Evolutionary conservation across 305 asterid genomes (phyloP).

Genomic region (Plantago coronopus): DNA sequence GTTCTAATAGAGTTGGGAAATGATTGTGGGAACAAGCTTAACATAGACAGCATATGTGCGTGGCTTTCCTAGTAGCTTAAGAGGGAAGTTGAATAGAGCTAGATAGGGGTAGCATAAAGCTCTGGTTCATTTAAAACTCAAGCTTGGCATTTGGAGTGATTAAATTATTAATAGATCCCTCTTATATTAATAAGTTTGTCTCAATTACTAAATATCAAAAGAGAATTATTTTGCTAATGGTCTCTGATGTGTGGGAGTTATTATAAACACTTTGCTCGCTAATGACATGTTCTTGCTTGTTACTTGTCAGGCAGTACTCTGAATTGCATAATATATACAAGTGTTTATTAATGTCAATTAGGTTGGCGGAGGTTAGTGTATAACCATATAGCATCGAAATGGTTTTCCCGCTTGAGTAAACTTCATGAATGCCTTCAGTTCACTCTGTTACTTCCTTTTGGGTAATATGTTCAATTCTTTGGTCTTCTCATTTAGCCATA

Average conservation of each 20-base stretch:
- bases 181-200: background rate
- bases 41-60: too few species aligned
- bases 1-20: background rate
- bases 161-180: constrained; percentile 1
- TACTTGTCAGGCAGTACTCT: background rate
- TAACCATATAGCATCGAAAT: constrained; percentile 1
- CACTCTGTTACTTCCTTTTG: background rate
- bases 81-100: background rate
- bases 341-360: constrained; percentile 5
- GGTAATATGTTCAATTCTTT: background rate
- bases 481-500: constrained; percentile 12
- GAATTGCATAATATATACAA: background rate
- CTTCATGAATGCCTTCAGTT: background rate
- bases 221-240: background rate
- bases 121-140: background rate
- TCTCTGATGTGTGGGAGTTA: background rate
- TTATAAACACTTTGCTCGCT: too few species aligned
- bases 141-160: background rate
- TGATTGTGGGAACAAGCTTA: background rate
- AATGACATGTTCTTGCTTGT: too few species aligned
- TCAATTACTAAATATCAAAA: constrained; percentile 11
- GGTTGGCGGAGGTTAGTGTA: constrained; percentile 3
- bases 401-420: background rate
- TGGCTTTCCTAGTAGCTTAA: background rate
- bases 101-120: background rate